Conservation (phyloP, 352 stramenopile genomes). For the Thraustochytrium sp. region DNA sequence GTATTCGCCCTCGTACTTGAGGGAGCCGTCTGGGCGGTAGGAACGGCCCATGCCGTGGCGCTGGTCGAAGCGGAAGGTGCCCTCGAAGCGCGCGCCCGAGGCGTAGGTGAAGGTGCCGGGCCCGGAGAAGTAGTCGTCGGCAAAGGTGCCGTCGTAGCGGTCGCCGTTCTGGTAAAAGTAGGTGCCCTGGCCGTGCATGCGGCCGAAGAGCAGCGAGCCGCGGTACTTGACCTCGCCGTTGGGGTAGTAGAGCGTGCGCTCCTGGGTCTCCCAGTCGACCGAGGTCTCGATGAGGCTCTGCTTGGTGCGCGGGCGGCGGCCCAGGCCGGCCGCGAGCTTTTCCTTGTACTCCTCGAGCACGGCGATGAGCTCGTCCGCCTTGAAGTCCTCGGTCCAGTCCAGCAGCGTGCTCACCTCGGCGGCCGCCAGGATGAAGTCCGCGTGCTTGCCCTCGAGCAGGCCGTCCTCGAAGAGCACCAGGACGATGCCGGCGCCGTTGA, state of each 20-base stretch:
- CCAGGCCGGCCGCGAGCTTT: not conserved
- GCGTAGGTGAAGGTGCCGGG: slow-evolving; percentile 67
- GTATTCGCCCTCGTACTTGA: slow-evolving; percentile 48
- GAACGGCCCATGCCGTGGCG: slow-evolving; percentile 50
- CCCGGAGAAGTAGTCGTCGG: slow-evolving; percentile 70
- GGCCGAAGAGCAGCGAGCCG: slow-evolving; percentile 68
- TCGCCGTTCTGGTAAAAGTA: slow-evolving; percentile 77
- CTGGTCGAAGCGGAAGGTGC: slow-evolving; percentile 53
- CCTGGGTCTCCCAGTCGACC: not conserved
- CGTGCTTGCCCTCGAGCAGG: not conserved
- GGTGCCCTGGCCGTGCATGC: slow-evolving; percentile 75
- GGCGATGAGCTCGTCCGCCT: not conserved
- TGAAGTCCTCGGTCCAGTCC: not conserved
- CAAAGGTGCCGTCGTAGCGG: slow-evolving; percentile 57
- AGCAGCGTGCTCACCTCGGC: not conserved
- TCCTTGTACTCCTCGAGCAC: not conserved
- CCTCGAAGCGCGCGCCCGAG: slow-evolving; percentile 59
- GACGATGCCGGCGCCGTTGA: not conserved
- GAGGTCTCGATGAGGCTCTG: not conserved
- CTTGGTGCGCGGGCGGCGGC: not conserved
- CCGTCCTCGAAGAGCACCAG: not conserved
- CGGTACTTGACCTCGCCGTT: slow-evolving; percentile 56
- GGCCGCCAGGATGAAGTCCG: not conserved
- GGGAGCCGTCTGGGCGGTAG: slow-evolving; percentile 48
- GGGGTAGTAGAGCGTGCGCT: not conserved